These are phyloP conservation scores for Suhomyces sp. DNA, from an alignment of 805 yeast species.

Conservation along the genomic window DNA sequence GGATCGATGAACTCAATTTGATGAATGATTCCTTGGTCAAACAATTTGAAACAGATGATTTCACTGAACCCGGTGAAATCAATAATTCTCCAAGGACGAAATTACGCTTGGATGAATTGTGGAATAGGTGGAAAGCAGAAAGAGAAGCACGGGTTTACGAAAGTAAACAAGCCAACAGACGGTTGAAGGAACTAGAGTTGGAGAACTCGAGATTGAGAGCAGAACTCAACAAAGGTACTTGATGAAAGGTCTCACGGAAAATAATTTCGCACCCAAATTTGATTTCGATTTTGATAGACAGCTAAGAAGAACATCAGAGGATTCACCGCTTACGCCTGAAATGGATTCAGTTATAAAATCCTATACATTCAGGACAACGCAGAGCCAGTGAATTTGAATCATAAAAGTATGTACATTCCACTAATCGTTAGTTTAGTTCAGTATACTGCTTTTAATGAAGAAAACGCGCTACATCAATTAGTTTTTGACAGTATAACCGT, in stretches of 20 bases:
- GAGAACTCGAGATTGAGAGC: conserved; percentile 49
- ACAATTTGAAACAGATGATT: conserved; percentile 12
- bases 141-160: conserved; percentile 69
- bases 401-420: no score
- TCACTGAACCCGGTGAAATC: background rate
- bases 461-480: no score
- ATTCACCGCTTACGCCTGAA: no score
- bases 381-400: no score
- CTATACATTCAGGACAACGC: no score
- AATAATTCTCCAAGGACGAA: conserved; percentile 35
- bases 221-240: conserved; percentile 8
- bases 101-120: conserved; percentile 59
- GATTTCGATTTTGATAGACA: no score
- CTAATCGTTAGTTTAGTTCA: no score
- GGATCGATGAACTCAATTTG: conserved; percentile 27
- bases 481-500: no score
- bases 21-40: conserved; percentile 21
- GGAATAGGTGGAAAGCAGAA: conserved; percentile 66
- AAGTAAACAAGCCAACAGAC: conserved; percentile 50
- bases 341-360: no score
- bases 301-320: no score
- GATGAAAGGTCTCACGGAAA: no score
- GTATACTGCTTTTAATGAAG: no score
- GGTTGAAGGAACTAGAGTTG: conserved; percentile 52
- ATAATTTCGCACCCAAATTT: conserved; percentile 4